Conservation (phyloP, 345 rosid species). For the Draba incana region DNA sequence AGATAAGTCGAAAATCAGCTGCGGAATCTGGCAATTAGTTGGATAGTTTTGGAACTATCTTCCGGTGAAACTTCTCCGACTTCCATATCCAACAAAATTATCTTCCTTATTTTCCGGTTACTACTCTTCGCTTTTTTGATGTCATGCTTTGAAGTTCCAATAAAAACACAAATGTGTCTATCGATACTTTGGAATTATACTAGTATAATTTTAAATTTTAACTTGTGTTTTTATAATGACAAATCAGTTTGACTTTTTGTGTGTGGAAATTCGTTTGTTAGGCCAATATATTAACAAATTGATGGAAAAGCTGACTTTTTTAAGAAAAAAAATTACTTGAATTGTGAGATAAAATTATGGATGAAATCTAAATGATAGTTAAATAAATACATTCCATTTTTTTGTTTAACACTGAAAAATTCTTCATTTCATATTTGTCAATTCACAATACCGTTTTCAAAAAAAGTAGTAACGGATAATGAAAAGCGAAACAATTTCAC, state of each 20-base stretch:
- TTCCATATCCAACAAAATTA: conserved; percentile 13
- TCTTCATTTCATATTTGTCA: too few relatives aligned
- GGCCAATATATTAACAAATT: not conserved
- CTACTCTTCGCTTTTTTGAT: conserved; percentile 10
- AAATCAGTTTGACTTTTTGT: not conserved
- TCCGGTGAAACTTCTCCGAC: conserved; percentile 24
- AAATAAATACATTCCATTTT: too few relatives aligned
- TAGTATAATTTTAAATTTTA: not conserved
- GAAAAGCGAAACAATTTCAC: too few relatives aligned
- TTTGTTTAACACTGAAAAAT: too few relatives aligned
- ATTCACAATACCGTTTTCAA: too few relatives aligned
- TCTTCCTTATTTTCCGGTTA: conserved; percentile 28
- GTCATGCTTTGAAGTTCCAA: conserved; percentile 37
- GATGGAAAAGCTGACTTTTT: not conserved
- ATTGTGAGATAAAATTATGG: too few relatives aligned
- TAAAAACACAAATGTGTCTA: conserved; percentile 6
- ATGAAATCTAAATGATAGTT: too few relatives aligned
- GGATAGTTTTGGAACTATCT: conserved; percentile 37
- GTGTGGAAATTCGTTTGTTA: not conserved
- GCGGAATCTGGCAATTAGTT: conserved; percentile 37
- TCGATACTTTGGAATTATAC: not conserved
- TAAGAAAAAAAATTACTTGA: not conserved
- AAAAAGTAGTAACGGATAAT: too few relatives aligned
- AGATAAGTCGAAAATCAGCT: conserved; percentile 27
- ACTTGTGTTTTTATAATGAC: too few relatives aligned